Percentiles rank a stretch among this genome's conserved stretches.
phyloP scores from a whole-genome alignment of 2,329 filamentous ascomycete species.

The Cadophora malorum region DNA sequence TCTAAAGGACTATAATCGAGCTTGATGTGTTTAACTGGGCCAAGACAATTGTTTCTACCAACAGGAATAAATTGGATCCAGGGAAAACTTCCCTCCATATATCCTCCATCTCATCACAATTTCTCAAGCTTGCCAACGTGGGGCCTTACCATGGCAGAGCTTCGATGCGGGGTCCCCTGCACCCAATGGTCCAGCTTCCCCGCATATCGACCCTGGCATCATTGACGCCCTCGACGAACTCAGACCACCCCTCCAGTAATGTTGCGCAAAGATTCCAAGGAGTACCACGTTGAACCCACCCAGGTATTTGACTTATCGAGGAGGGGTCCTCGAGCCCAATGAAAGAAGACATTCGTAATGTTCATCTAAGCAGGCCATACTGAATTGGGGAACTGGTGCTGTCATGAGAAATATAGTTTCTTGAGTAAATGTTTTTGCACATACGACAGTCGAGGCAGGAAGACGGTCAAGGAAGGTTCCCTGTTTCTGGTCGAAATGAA shows the following conservation, averaged over 20 bases:
- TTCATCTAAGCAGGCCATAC: not conserved
- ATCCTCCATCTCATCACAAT: not conserved
- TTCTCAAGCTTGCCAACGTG: not conserved
- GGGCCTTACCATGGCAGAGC: conserved; percentile 6
- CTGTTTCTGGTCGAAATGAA: not conserved
- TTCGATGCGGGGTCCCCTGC: not conserved
- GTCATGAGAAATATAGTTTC: not conserved
- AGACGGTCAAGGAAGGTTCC: not conserved
- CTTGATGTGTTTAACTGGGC: not conserved
- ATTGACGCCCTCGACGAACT: not conserved
- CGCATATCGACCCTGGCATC: conserved; percentile 12
- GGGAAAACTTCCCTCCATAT: not conserved
- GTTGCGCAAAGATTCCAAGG: not conserved
- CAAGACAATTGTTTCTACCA: not conserved
- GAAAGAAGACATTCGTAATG: not conserved
- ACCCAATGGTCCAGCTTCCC: conserved; percentile 2
- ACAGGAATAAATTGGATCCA: not conserved
- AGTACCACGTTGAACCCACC: not conserved
- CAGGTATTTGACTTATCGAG: not conserved
- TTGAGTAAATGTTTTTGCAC: not conserved
- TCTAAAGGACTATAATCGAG: too few relatives aligned
- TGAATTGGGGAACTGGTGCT: not conserved
- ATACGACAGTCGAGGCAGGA: not conserved
- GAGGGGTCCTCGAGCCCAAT: not conserved
- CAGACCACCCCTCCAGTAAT: not conserved